A percentile compares a stretch with the other conserved stretches of the same genome.
phyloP scores from a whole-genome alignment of 306 rosid species.

The Corylus heterophylla region DNA sequence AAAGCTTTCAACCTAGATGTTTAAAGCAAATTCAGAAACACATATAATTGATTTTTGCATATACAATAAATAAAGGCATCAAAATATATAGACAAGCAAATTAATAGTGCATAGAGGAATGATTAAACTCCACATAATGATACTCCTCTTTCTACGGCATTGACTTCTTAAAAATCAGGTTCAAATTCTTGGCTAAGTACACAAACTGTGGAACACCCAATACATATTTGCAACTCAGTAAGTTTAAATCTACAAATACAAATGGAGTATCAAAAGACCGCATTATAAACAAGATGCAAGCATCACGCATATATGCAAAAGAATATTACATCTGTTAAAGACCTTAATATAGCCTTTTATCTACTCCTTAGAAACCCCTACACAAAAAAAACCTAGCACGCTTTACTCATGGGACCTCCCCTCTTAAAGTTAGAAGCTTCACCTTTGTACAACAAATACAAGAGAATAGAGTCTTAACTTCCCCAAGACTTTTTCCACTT shows the following conservation, averaged over 20 bases:
- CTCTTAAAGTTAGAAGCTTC: no score
- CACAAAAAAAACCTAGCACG: no score
- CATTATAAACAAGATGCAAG: no score
- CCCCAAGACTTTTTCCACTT: no score
- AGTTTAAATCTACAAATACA: not conserved
- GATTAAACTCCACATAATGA: not conserved
- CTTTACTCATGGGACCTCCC: no score
- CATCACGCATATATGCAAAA: no score
- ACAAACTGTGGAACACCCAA: not conserved
- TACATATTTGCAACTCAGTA: not conserved
- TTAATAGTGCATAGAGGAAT: not conserved
- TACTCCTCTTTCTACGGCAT: not conserved
- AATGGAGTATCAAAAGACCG: no score
- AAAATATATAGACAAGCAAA: not conserved
- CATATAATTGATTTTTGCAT: not conserved
- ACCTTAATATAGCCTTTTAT: no score
- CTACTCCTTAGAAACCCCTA: no score
- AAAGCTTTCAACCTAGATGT: slow-evolving; percentile 81
- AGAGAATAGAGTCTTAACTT: no score
- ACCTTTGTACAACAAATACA: no score
- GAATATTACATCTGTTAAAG: no score
- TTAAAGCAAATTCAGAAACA: slow-evolving; percentile 32
- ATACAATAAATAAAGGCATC: not conserved
- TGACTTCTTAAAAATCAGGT: not conserved
- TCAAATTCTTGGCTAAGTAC: not conserved